A percentile compares a stretch with the other conserved stretches of the same genome.
These are phyloP conservation scores for Scortechinia acanthostroma DNA, from an alignment of 2,329 filamentous ascomycete genomes.

Conservation along the genomic window DNA sequence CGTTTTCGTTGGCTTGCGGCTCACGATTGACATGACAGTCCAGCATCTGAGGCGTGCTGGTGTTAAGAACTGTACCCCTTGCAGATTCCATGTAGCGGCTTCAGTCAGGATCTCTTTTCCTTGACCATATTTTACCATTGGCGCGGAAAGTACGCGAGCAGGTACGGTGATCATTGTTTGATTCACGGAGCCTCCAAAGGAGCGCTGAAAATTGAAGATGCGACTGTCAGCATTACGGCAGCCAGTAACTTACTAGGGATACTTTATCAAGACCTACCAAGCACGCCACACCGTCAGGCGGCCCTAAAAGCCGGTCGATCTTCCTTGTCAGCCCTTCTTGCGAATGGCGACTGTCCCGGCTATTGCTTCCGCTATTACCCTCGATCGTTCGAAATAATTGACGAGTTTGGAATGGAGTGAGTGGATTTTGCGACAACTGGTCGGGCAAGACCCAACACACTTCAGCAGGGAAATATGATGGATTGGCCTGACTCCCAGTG, in stretches of 20 bases:
- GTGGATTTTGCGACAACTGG: slow-evolving; percentile 54
- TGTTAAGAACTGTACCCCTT: slow-evolving; percentile 43
- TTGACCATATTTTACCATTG: slow-evolving; percentile 52
- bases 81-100: slow-evolving; percentile 68
- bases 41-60: too few relatives aligned
- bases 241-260: too few relatives aligned
- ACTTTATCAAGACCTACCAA: too few relatives aligned
- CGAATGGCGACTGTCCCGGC: slow-evolving; percentile 63
- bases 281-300: too few relatives aligned
- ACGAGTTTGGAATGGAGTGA: too few relatives aligned
- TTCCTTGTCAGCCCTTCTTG: slow-evolving; percentile 62
- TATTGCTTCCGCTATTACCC: too few relatives aligned
- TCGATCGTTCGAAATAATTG: too few relatives aligned
- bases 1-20: too few relatives aligned
- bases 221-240: slow-evolving; percentile 8
- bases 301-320: slow-evolving; percentile 39
- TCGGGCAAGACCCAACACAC: slow-evolving; percentile 56
- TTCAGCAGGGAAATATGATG: slow-evolving; percentile 62
- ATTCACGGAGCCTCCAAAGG: slow-evolving; percentile 58
- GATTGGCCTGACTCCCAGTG: slow-evolving; percentile 45
- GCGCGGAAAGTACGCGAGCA: slow-evolving; percentile 60
- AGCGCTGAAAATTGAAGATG: slow-evolving; percentile 8
- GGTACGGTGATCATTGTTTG: slow-evolving; percentile 50
- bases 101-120: slow-evolving; percentile 19
- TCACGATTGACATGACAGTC: too few relatives aligned